Evolutionary conservation across 192 early-diverging fungal species (phyloP).

Genomic region (Cladochytrium replicatum): DNA sequence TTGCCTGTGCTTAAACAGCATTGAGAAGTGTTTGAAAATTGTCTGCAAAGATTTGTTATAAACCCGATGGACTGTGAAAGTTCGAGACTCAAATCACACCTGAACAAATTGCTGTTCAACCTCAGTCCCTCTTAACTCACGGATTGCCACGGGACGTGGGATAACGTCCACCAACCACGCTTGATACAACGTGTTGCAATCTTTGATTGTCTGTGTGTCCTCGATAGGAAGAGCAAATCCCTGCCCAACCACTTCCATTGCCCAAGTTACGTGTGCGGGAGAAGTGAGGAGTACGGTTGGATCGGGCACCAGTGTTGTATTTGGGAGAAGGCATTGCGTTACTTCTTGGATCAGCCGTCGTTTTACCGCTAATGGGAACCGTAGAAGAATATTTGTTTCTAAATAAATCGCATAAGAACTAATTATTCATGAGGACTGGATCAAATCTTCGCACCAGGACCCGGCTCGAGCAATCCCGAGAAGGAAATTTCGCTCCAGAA

Average conservation of each 20-base stretch:
- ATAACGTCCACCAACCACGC: constrained; percentile 64
- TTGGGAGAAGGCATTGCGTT: constrained; percentile 41
- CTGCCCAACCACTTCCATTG: constrained; percentile 78
- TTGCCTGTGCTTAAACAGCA: no score
- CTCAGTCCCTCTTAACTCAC: constrained; percentile 15
- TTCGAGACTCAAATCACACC: constrained; percentile 23
- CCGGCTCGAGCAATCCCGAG: no score
- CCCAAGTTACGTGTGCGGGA: constrained; percentile 68
- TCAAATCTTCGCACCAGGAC: no score
- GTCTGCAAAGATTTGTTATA: no score
- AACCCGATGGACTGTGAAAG: no score
- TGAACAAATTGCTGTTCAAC: constrained; percentile 65
- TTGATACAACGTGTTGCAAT: constrained; percentile 59
- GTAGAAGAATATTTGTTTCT: constrained; percentile 63
- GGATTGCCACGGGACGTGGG: constrained; percentile 50
- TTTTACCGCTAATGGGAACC: constrained; percentile 56
- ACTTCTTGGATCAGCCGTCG: constrained; percentile 61
- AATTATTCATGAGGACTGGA: no score
- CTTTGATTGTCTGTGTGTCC: constrained; percentile 55
- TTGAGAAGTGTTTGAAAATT: constrained; percentile 68
- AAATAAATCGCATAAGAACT: no score
- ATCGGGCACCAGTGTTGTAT: constrained; percentile 29
- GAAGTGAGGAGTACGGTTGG: constrained; percentile 51
- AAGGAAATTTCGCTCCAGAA: no score
- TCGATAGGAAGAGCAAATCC: constrained; percentile 71